Conservation (phyloP, 306 rosid species). For the Prunus fruticosa region DNA sequence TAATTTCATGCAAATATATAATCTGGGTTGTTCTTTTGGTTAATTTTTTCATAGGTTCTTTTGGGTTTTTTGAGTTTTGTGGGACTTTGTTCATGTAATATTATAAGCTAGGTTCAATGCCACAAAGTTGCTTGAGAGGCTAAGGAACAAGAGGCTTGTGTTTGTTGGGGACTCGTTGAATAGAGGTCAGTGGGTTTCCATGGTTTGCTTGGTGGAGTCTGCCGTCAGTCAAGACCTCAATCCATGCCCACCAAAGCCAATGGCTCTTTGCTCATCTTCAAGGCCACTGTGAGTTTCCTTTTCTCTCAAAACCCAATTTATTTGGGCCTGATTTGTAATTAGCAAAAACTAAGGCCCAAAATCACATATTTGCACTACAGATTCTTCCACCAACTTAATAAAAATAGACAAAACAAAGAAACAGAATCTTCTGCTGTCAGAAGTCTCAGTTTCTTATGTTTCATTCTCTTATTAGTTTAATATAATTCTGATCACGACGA, state of each 20-base stretch:
- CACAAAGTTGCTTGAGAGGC: conserved; percentile 66
- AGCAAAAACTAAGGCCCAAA: background rate
- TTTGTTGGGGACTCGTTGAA: conserved; percentile 91
- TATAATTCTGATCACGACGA: background rate
- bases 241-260: conserved; percentile 50
- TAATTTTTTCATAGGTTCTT: conserved; percentile 11
- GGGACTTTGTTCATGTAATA: conserved; percentile 56
- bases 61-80: conserved; percentile 59
- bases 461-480: background rate
- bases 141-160: conserved; percentile 79
- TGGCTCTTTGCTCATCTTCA: conserved; percentile 71
- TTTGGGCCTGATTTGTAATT: background rate
- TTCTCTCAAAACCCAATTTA: background rate
- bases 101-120: conserved; percentile 68
- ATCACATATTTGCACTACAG: too few species aligned
- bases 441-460: background rate
- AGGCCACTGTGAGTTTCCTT: conserved; percentile 48
- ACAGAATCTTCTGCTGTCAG: background rate
- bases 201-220: conserved; percentile 76
- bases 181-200: conserved; percentile 93
- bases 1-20: too few species aligned
- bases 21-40: conserved; percentile 5
- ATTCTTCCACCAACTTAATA: too few species aligned
- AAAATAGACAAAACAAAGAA: background rate
- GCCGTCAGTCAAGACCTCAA: conserved; percentile 34